These are phyloP conservation scores for Dothistroma septosporum DNA, from an alignment of 2,329 filamentous ascomycete species.

Conservation along the genomic window DNA sequence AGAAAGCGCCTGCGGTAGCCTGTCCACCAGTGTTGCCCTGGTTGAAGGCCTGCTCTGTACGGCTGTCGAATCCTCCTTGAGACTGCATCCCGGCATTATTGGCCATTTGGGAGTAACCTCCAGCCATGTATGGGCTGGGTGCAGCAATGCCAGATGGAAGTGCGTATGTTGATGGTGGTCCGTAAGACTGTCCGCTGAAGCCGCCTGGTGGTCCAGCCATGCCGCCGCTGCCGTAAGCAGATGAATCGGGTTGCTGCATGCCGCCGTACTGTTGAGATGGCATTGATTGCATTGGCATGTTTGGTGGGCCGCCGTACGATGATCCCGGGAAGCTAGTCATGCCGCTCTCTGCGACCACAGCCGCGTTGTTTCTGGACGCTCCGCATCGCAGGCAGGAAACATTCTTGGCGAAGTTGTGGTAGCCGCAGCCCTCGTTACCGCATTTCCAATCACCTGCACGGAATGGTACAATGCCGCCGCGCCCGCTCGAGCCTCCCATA, in stretches of 20 bases:
- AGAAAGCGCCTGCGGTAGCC: constrained; percentile 53
- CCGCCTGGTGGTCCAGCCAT: constrained; percentile 53
- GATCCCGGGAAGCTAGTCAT: constrained; percentile 51
- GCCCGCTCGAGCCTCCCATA: constrained; percentile 56
- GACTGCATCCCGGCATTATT: constrained; percentile 74
- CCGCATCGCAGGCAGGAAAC: constrained; percentile 95
- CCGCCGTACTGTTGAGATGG: constrained; percentile 27
- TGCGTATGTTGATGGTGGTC: constrained; percentile 82
- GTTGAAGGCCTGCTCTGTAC: constrained; percentile 87
- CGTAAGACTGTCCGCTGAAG: constrained; percentile 73
- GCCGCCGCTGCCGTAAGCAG: constrained; percentile 64
- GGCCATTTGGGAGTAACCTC: constrained; percentile 55
- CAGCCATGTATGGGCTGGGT: constrained; percentile 77
- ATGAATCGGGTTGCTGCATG: constrained; percentile 55
- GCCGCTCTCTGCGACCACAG: constrained; percentile 82
- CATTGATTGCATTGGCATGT: constrained; percentile 56
- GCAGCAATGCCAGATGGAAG: constrained; percentile 81
- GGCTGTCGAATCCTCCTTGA: constrained; percentile 73
- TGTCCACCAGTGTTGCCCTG: constrained; percentile 71
- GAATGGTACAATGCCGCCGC: constrained; percentile 78
- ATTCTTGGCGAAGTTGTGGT: constrained; percentile 99
- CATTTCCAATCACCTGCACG: constrained; percentile 99
- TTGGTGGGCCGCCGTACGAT: constrained; percentile 72
- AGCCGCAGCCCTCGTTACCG: constrained; percentile 92
- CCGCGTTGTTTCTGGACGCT: constrained; percentile 87